Evolutionary conservation across 495 filamentous ascomycete genomes (phyloP), one percentile per base, ranked within the genome.

Genomic region (Neurospora hispaniola): DNA sequence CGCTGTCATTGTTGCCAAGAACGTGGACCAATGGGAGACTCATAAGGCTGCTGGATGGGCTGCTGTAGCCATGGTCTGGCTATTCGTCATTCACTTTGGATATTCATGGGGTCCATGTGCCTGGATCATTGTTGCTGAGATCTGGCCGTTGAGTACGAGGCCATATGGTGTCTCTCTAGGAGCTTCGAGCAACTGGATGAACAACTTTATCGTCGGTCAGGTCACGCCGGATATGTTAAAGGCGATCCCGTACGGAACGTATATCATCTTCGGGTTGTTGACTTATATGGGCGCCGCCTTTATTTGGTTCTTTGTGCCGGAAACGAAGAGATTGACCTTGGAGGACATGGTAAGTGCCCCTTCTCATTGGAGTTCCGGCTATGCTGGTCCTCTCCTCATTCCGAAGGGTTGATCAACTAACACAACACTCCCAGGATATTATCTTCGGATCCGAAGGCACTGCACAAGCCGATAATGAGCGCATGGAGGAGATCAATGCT

Each of bases 1-100:
- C 70, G 92, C 91, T 44, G 85, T 88, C 73, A 90, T 95, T 76
- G 85, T 92, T 14, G 92, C 88, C 62, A 88, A 84, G 71, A 89
- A 90, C 80, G 82, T 89, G 6, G 72, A 89, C 74, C 79, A 84
- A 42, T 90, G 92, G 86, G 76, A 80, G 2, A 75, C 78, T 9
- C 88, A 96, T 73, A 78, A 81, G 23, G 87, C 87, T 0, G 90
- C 90, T 8, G 93, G 91, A 0, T 96, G 92, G 92, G 92, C 85
- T 5, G 92, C 90, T 8, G 90, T 93, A 20, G 89, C 84, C 72
- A 93, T 94, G 86, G 91, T 96, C 72, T 96, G 91, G 86, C 86
- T 94, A 40, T 96, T 93, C 76, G 91, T 94, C 76, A 82, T 93
- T 54, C 90, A 93, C 77, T 96, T 94, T 77, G 92, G 91, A 39